Evolutionary conservation across 2,329 filamentous ascomycete genomes (phyloP).

Genomic region (Penicillium sp.): DNA sequence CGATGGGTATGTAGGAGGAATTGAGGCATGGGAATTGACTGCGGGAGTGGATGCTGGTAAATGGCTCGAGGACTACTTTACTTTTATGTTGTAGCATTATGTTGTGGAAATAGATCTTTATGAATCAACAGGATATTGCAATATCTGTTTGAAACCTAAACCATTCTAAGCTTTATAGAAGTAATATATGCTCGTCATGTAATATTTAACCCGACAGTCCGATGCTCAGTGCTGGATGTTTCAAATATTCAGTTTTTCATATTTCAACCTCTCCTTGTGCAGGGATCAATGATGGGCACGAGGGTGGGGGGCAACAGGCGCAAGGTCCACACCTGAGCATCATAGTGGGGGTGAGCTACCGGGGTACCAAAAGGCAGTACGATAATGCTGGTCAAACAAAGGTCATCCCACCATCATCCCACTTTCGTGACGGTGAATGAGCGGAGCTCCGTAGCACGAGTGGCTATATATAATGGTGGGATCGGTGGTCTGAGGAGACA

Average conservation of each 20-base stretch:
- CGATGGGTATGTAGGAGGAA: slow-evolving; percentile 74
- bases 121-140: background rate
- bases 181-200: too few relatives aligned
- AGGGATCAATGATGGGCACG: background rate
- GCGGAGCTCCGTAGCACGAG: background rate
- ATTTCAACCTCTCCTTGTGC: background rate
- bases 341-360: slow-evolving; percentile 13
- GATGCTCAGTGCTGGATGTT: too few relatives aligned
- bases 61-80: slow-evolving; percentile 59
- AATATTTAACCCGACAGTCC: too few relatives aligned
- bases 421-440: slow-evolving; percentile 9
- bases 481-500: background rate
- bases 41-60: slow-evolving; percentile 39
- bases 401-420: slow-evolving; percentile 18
- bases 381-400: background rate
- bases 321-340: background rate
- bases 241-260: too few relatives aligned
- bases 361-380: background rate
- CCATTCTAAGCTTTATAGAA: too few relatives aligned
- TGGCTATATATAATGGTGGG: slow-evolving; percentile 6
- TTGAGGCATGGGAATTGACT: slow-evolving; percentile 50
- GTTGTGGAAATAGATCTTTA: background rate
- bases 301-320: slow-evolving; percentile 10
- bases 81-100: slow-evolving; percentile 11
- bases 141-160: too few relatives aligned